These are phyloP conservation scores for Cladosporium sp. DNA, from an alignment of 2,329 filamentous ascomycete genomes.

Conservation along the genomic window DNA sequence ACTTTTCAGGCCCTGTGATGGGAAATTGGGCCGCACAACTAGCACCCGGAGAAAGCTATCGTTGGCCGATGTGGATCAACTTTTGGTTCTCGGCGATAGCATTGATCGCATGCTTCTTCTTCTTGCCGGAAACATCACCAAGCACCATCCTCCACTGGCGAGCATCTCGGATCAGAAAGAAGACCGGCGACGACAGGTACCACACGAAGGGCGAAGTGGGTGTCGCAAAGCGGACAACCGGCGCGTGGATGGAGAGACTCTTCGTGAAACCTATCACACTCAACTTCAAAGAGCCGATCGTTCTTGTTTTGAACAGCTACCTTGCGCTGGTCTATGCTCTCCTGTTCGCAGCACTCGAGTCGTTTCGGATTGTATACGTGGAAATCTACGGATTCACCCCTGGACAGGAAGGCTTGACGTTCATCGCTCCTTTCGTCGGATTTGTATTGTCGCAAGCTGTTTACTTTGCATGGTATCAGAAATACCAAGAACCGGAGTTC, in stretches of 20 bases:
- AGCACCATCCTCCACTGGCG: constrained; percentile 44
- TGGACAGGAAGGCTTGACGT: constrained; percentile 60
- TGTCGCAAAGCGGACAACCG: neutral
- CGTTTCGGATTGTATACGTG: constrained; percentile 48
- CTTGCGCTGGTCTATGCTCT: constrained; percentile 34
- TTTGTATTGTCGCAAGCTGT: constrained; percentile 52
- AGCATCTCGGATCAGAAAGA: constrained; percentile 30
- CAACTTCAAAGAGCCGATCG: constrained; percentile 31
- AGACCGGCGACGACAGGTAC: neutral
- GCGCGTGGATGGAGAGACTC: neutral
- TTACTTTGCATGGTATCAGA: constrained; percentile 61
- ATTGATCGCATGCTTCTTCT: constrained; percentile 26
- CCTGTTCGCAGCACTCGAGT: constrained; percentile 30
- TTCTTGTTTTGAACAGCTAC: constrained; percentile 34
- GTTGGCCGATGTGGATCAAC: constrained; percentile 15
- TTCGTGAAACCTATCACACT: constrained; percentile 35
- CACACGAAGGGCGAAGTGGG: neutral
- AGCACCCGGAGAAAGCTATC: constrained; percentile 9
- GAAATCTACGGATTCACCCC: constrained; percentile 57
- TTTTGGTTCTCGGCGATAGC: constrained; percentile 18
- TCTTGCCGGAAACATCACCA: constrained; percentile 45
- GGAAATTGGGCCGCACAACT: constrained; percentile 20
- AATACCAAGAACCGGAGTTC: constrained; percentile 35
- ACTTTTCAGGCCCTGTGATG: constrained; percentile 1
- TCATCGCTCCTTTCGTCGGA: constrained; percentile 62